Percentiles rank a stretch among this genome's conserved stretches.
phyloP scores from a whole-genome alignment of 1,284 basidiomycete genomes.

The Trametes polyzona region DNA sequence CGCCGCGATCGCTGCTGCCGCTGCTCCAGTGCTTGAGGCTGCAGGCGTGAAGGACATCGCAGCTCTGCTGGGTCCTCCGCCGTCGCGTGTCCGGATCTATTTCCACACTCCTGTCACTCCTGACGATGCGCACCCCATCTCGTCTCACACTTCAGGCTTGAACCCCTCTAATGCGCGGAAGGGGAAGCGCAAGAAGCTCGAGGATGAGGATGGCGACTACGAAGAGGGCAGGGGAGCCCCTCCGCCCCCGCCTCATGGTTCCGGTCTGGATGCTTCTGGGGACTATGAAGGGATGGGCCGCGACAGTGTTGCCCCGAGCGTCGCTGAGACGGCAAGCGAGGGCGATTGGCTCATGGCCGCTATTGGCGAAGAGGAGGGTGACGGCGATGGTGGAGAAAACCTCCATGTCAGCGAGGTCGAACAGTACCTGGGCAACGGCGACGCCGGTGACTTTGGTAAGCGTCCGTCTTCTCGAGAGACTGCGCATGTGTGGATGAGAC shows the following conservation, averaged over 20 bases:
- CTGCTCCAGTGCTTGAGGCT: conserved; percentile 17
- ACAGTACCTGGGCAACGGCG: conserved; percentile 39
- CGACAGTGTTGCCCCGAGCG: conserved; percentile 68
- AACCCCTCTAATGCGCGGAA: conserved; percentile 60
- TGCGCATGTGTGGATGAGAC: conserved; percentile 37
- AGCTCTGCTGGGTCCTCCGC: conserved; percentile 49
- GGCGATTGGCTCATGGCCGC: conserved; percentile 86
- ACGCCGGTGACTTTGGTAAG: conserved; percentile 48
- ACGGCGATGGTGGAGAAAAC: conserved; percentile 49
- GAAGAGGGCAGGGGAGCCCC: conserved; percentile 70
- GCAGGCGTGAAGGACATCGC: conserved; percentile 36
- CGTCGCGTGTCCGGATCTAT: conserved; percentile 82
- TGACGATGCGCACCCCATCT: conserved; percentile 75
- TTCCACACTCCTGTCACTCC: conserved; percentile 83
- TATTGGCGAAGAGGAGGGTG: conserved; percentile 66
- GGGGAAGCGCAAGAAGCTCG: conserved; percentile 82
- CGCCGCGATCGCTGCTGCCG: conserved; percentile 8
- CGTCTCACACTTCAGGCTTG: conserved; percentile 46
- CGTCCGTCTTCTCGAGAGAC: conserved; percentile 39
- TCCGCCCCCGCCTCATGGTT: conserved; percentile 54
- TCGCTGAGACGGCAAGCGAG: conserved; percentile 72
- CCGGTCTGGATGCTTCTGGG: conserved; percentile 37
- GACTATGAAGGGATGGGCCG: conserved; percentile 53
- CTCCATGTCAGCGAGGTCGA: conserved; percentile 50
- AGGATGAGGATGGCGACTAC: conserved; percentile 79